Conservation (phyloP, 148 eudicot species). For the Fallopia convolvulus region DNA sequence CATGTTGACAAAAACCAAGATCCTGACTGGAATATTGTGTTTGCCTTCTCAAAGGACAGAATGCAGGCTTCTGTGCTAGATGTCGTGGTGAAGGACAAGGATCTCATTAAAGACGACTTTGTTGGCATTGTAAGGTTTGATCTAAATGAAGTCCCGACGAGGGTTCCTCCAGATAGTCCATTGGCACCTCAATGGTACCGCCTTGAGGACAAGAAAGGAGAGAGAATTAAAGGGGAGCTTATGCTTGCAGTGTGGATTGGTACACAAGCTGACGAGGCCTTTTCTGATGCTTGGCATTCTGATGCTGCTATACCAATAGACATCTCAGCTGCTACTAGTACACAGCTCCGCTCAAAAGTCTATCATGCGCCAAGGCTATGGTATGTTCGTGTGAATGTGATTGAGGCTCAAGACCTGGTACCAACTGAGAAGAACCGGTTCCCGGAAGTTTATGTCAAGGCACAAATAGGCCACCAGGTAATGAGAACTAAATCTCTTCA, state of each 20-base stretch:
- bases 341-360: slow-evolving; percentile 81
- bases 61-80: slow-evolving; percentile 80
- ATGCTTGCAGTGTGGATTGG: slow-evolving; percentile 99
- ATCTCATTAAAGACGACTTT: slow-evolving; percentile 79
- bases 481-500: slow-evolving; percentile 67
- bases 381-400: slow-evolving; percentile 90
- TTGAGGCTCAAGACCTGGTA: slow-evolving; percentile 91
- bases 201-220: slow-evolving; percentile 74
- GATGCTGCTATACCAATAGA: slow-evolving; percentile 79
- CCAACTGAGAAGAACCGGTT: slow-evolving; percentile 74
- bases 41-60: slow-evolving; percentile 86
- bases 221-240: slow-evolving; percentile 73
- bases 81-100: slow-evolving; percentile 83
- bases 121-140: slow-evolving; percentile 84
- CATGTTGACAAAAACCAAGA: slow-evolving; percentile 80
- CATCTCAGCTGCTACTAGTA: slow-evolving; percentile 59
- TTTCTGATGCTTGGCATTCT: slow-evolving; percentile 95
- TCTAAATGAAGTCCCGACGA: slow-evolving; percentile 69
- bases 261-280: slow-evolving; percentile 94
- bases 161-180: slow-evolving; percentile 98
- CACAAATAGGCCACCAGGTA: slow-evolving; percentile 83
- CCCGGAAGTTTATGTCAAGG: slow-evolving; percentile 92
- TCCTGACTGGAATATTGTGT: slow-evolving; percentile 85
- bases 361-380: slow-evolving; percentile 87
- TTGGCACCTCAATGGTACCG: slow-evolving; percentile 97